Base-by-base conservation (phyloP, 495 filamentous ascomycete genomes). In the Arthonia radiata region DNA sequence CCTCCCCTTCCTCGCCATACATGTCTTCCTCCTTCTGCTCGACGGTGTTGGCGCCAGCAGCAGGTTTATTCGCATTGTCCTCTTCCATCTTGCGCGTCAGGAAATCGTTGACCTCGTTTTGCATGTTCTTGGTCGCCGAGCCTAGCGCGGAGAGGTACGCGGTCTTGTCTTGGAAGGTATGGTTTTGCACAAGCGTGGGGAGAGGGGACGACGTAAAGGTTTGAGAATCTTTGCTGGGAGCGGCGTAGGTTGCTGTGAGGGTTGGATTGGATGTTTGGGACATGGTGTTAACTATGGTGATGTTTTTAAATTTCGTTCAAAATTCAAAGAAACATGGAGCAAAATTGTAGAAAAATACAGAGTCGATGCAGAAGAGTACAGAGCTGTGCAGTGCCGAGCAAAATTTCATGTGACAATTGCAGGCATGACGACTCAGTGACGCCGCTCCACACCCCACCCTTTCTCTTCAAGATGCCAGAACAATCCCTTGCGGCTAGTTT, bases 11-110 rank as follows among this genome's bases (percentile, higher is more conserved):
- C 48, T 83, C 78, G 19, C 71, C 81, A 38, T 86, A 89, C 34
- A 75, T 75, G 33, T 79, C 79, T 35, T 89, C 83, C 41, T 81
- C 80, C 32, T 65, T 61, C 15, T 55, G 54, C 36, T 63, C 61
- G 30, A 65, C 55, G 17, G 62, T 59, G 2, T 56, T 60, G 11
- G 50, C 40, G 3, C 15, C 35, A 8, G 24, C 38, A 27, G 15
- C 56, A 16, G 28, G 37, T 3, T 32, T 37, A 3, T 37, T 40
- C 4, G 54, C 59, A 34, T 79, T 82, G 38, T 92, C 86, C 36
- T 77, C 71, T 29, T 82, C 80, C 83, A 97, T 97, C 21, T 68
- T 64, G 34, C 53, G 48, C 13, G 86, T 97, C 34, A 97, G 56
- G 41, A 81, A 78, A 17, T 48, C 52, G 51, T 97, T 97, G 40